Percentiles rank a stretch among this genome's conserved stretches.
phyloP scores from a whole-genome alignment of 2,329 filamentous ascomycete genomes.

The Botrytis tulipae region DNA sequence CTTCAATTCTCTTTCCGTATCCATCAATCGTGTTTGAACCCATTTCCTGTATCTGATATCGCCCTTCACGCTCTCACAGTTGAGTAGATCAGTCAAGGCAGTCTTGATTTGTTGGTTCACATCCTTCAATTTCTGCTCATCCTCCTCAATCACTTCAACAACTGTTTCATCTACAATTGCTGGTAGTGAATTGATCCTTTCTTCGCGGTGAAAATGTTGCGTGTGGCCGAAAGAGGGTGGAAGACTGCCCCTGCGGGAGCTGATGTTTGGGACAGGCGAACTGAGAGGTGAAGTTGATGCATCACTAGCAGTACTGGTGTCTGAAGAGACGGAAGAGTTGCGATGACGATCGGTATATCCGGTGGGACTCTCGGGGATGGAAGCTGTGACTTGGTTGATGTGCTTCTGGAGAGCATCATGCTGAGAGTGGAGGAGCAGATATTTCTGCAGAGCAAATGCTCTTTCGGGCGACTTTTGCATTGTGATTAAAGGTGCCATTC shows the following conservation, averaged over 20 bases:
- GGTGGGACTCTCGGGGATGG: slow-evolving; percentile 14
- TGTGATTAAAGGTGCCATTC: slow-evolving; percentile 22
- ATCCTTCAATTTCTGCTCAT: slow-evolving; percentile 43
- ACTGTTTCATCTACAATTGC: slow-evolving; percentile 30
- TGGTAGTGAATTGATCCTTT: slow-evolving; percentile 31
- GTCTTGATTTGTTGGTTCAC: slow-evolving; percentile 54
- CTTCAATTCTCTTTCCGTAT: slow-evolving; percentile 49
- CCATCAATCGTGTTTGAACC: slow-evolving; percentile 53
- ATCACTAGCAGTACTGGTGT: not conserved
- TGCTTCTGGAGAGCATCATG: slow-evolving; percentile 39
- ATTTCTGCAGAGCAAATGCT: slow-evolving; percentile 40
- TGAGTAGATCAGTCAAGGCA: slow-evolving; percentile 53
- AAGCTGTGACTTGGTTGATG: slow-evolving; percentile 32
- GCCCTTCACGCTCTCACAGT: slow-evolving; percentile 49
- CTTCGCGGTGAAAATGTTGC: slow-evolving; percentile 6
- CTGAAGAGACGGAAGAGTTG: slow-evolving; percentile 22
- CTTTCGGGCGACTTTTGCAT: slow-evolving; percentile 33
- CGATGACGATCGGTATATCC: slow-evolving; percentile 18
- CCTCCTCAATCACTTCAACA: slow-evolving; percentile 31
- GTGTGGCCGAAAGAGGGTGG: not conserved
- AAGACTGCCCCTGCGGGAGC: not conserved
- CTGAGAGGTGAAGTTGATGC: slow-evolving; percentile 4
- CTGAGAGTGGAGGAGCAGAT: slow-evolving; percentile 39
- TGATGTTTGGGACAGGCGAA: slow-evolving; percentile 22
- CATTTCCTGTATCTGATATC: slow-evolving; percentile 48